Evolutionary conservation across 345 rosid genomes (phyloP).

Genomic region (Boechera stricta): DNA sequence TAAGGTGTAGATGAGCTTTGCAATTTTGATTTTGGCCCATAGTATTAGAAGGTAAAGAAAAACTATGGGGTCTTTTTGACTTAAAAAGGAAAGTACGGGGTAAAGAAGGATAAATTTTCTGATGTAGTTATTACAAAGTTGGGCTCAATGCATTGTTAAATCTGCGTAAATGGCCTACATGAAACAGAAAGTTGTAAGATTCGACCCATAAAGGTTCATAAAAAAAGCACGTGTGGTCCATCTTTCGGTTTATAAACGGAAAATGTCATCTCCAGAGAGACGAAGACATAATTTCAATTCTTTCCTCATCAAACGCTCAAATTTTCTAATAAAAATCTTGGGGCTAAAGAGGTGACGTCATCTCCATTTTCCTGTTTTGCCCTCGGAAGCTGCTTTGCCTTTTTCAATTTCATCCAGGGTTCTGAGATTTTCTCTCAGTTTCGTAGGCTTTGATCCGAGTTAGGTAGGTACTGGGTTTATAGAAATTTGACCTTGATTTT

Average conservation of each 20-base stretch:
- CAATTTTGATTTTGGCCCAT: conserved; percentile 8
- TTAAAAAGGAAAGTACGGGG: conserved; percentile 2
- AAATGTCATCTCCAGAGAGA: conserved; percentile 21
- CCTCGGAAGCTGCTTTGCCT: conserved; percentile 32
- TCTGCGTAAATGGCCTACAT: conserved; percentile 27
- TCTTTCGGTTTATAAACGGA: conserved; percentile 19
- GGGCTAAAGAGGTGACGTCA: conserved; percentile 43
- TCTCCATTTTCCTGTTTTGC: conserved; percentile 37
- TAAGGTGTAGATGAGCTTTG: conserved; percentile 24
- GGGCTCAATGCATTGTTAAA: conserved; percentile 16
- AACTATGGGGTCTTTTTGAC: background rate
- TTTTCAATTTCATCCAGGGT: conserved; percentile 36
- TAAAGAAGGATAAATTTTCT: background rate
- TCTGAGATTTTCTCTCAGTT: conserved; percentile 32
- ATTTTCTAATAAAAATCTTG: background rate
- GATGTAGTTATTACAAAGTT: background rate
- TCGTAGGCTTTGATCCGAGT: conserved; percentile 35
- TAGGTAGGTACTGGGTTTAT: conserved; percentile 1
- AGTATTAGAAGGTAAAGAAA: background rate
- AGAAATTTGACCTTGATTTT: background rate
- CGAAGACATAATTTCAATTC: conserved; percentile 21
- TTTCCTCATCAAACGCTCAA: conserved; percentile 10
- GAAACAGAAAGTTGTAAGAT: conserved; percentile 17
- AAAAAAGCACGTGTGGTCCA: conserved; percentile 33
- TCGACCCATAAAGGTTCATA: conserved; percentile 24